Evolutionary conservation across 2,329 filamentous ascomycete species (phyloP).

Genomic region (Exophiala oligosperma): DNA sequence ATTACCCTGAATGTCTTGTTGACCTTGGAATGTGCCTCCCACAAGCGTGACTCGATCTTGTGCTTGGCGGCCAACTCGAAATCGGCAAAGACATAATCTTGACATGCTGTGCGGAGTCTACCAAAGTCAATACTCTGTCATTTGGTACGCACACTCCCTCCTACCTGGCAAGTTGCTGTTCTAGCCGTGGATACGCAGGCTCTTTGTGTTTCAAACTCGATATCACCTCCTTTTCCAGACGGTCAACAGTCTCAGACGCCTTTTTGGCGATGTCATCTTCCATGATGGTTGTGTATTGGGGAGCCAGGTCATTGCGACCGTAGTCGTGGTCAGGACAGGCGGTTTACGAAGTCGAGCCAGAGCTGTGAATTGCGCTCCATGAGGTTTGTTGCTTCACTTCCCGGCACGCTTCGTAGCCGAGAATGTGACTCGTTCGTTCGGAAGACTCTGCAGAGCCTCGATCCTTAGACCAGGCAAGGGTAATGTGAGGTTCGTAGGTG

Average conservation of each 20-base stretch:
- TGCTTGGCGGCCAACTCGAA: constrained; percentile 54
- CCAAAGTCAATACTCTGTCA: constrained; percentile 9
- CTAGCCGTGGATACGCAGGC: constrained; percentile 20
- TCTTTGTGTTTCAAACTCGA: constrained; percentile 34
- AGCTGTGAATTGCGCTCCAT: constrained; percentile 24
- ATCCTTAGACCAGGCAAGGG: no score
- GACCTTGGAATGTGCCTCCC: constrained; percentile 75
- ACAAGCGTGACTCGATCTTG: constrained; percentile 70
- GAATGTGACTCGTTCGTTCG: background rate
- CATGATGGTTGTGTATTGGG: constrained; percentile 21
- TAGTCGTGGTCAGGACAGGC: constrained; percentile 24
- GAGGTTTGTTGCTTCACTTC: constrained; percentile 9
- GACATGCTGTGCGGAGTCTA: constrained; percentile 25
- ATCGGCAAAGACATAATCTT: constrained; percentile 23
- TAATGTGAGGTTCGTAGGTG: no score
- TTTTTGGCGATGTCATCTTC: constrained; percentile 38
- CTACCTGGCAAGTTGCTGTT: constrained; percentile 25
- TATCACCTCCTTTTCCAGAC: constrained; percentile 44
- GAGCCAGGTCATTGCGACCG: constrained; percentile 29
- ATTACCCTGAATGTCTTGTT: constrained; percentile 76
- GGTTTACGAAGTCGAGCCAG: constrained; percentile 21
- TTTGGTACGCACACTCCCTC: background rate
- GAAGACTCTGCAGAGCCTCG: no score
- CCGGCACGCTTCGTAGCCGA: constrained; percentile 16
- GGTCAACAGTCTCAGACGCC: constrained; percentile 50